phyloP scores from a whole-genome alignment of 768 basidiomycete species.

The Clitopilus hobsonii region DNA sequence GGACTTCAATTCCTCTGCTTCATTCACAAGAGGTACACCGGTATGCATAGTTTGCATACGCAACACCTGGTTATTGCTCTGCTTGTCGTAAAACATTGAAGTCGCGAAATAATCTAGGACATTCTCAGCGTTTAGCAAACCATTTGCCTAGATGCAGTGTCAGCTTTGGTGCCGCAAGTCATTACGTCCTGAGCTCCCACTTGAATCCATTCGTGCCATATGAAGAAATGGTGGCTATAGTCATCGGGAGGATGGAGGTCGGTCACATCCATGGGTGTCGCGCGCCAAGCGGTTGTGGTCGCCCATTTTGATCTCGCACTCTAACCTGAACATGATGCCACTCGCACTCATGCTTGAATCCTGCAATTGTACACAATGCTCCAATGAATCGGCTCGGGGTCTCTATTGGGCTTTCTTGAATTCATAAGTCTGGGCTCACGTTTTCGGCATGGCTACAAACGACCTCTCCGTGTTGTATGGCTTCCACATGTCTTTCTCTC shows the following conservation, averaged over 20 bases:
- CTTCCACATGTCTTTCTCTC: no score
- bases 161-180: no score
- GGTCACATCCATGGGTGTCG: conserved; percentile 34
- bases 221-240: conserved; percentile 79
- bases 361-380: no score
- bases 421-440: no score
- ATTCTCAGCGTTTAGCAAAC: conserved; percentile 69
- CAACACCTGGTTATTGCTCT: conserved; percentile 87
- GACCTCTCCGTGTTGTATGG: no score
- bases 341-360: no score
- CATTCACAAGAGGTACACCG: conserved; percentile 70
- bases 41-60: conserved; percentile 93
- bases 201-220: conserved; percentile 91
- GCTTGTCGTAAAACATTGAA: conserved; percentile 93
- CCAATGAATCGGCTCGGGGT: no score
- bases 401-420: no score
- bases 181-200: no score
- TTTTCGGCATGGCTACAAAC: no score
- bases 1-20: conserved; percentile 83
- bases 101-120: conserved; percentile 88
- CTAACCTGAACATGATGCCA: no score
- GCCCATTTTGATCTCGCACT: background rate
- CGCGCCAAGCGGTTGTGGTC: background rate
- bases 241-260: conserved; percentile 81
- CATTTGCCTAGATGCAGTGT: conserved; percentile 80